Evolutionary conservation across 352 stramenopile genomes (phyloP), one percentile per base, ranked within the genome.

Genomic region (Globisporangium megalacanthum): DNA sequence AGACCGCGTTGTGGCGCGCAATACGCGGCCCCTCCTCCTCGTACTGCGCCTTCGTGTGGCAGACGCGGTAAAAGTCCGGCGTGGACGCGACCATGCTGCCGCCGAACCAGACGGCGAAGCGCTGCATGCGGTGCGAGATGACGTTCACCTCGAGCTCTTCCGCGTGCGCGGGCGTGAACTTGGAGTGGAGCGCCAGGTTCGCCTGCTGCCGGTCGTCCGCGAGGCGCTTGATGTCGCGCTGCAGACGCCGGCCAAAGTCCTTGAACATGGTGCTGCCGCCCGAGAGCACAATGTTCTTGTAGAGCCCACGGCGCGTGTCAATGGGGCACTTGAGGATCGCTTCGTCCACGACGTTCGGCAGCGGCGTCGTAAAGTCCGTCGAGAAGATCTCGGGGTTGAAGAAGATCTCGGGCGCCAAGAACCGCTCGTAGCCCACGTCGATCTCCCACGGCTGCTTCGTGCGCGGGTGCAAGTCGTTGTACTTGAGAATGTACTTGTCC

Each of bases 181-280:
- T 79, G 48, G 76, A 90, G 68, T 92, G 77, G 48, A 83, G 45
- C 39, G 75, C 77, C 22, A 92, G 65, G 72, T 98, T 98, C 20
- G 70, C 73, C 33, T 94, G 79, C 69, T 98, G 89, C 9, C 94
- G 82, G 15, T 89, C 70, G 61, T 98, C 89, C 42, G 94, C 92
- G 25, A 94, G 75, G 19, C 91, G 86, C 74, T 98, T 98, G 65
- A 98, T 96, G 60, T 98, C 94, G 42, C 89, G 77, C 68, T 98
- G 83, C 39, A 98, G 80, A 45, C 95, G 83, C 37, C 89, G 80
- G 31, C 91, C 92, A 76, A 98, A 98, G 69, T 98, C 89, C 66
- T 98, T 98, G 67, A 98, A 98, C 88, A 98, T 97, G n/a, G 94
- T 98, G 56, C 83, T 96, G 48, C 95, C 95, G 56, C 95, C 95